A percentile compares a stretch with the other conserved stretches of the same genome.
phyloP scores from a whole-genome alignment of 2,329 filamentous ascomycete genomes.

The Talaromyces atroroseus region DNA sequence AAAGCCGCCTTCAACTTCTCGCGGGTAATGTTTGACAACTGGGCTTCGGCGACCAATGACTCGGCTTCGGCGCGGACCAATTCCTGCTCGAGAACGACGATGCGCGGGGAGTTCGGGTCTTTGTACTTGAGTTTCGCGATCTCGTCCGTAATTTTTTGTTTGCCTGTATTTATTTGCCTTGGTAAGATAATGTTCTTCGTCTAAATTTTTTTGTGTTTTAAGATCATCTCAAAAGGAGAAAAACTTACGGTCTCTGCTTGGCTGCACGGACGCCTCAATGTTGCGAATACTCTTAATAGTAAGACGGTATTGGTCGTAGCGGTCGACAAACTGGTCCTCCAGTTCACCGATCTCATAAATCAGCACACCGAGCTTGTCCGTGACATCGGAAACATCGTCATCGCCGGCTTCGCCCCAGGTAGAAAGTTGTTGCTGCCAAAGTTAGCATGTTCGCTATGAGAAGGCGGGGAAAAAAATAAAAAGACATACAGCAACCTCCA shows the following conservation, averaged over 20 bases:
- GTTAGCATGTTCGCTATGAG: neutral
- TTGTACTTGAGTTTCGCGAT: constrained; percentile 99
- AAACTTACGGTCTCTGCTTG: constrained; percentile 83
- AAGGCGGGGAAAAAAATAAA: too few relatives aligned
- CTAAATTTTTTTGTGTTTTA: too few relatives aligned
- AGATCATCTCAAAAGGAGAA: too few relatives aligned
- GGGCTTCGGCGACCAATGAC: constrained; percentile 95
- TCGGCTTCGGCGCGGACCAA: constrained; percentile 97
- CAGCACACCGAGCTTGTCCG: constrained; percentile 95
- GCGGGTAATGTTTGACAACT: constrained; percentile 97
- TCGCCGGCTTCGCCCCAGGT: constrained; percentile 95
- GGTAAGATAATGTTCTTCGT: neutral
- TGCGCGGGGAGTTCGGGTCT: constrained; percentile 95
- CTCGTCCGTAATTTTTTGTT: constrained; percentile 98
- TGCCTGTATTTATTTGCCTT: constrained; percentile 52
- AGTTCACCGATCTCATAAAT: constrained; percentile 98
- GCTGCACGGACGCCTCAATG: constrained; percentile 97
- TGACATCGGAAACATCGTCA: constrained; percentile 97
- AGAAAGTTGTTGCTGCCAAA: constrained; percentile 79
- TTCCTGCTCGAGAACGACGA: constrained; percentile 96
- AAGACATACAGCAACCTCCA: constrained; percentile 85
- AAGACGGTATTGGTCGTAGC: constrained; percentile 97
- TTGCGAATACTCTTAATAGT: constrained; percentile 99
- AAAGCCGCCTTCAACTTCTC: constrained; percentile 99
- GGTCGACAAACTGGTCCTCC: constrained; percentile 96